Conservation (phyloP, 371 early-diverging fungal species). For the Funneliformis caledonium region DNA sequence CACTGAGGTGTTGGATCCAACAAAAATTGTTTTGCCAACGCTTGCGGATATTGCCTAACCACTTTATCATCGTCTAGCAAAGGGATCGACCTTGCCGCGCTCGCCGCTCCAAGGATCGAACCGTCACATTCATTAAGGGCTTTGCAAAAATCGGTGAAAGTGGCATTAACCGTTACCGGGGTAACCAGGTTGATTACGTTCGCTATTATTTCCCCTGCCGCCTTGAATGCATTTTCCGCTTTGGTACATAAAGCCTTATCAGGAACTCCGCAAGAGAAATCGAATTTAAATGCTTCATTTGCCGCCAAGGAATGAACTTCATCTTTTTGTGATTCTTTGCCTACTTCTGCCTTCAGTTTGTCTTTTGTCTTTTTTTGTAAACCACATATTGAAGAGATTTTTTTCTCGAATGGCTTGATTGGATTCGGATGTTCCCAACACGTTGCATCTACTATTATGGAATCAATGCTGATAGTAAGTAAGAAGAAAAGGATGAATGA, state of each 20-base stretch:
- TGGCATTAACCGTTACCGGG: slow-evolving; percentile 57
- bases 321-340: not conserved
- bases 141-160: slow-evolving; percentile 58
- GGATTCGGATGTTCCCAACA: not conserved
- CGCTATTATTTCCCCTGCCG: slow-evolving; percentile 48
- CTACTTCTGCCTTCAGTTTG: not conserved
- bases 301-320: not conserved
- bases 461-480: not conserved
- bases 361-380: not conserved
- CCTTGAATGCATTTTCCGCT: slow-evolving; percentile 48
- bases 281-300: not conserved
- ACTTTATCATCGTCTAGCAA: slow-evolving; percentile 52
- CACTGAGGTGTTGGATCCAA: slow-evolving; percentile 12
- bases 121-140: slow-evolving; percentile 40
- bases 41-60: slow-evolving; percentile 66
- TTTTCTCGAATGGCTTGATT: not conserved
- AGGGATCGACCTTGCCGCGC: slow-evolving; percentile 54
- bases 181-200: slow-evolving; percentile 49
- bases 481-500: not conserved
- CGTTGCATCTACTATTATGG: not conserved
- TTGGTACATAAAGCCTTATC: slow-evolving; percentile 41
- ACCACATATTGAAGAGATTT: not conserved
- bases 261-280: not conserved
- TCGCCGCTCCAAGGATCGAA: slow-evolving; percentile 43
- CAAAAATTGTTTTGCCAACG: slow-evolving; percentile 61